phyloP scores from a whole-genome alignment of 2,329 filamentous ascomycete genomes.

The Aspergillus clavatus region DNA sequence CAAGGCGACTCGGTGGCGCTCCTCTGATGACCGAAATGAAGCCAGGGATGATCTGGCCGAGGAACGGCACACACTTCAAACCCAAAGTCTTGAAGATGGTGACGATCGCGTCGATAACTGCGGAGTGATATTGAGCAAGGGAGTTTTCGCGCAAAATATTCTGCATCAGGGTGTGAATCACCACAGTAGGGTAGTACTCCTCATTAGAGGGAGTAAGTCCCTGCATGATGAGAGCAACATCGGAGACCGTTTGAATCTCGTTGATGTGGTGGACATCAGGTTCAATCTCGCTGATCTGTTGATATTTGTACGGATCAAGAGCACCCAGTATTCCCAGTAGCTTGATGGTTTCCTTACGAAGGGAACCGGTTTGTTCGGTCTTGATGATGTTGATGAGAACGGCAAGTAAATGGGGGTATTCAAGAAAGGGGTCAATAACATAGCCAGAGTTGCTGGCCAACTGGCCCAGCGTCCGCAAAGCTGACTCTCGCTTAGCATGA shows the following conservation, averaged over 20 bases:
- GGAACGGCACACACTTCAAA: conserved; percentile 90
- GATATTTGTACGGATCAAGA: conserved; percentile 92
- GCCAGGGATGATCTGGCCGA: conserved; percentile 88
- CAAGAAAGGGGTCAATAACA: conserved; percentile 91
- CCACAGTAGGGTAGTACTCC: conserved; percentile 96
- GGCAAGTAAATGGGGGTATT: conserved; percentile 89
- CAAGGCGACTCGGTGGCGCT: conserved; percentile 70
- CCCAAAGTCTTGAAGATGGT: conserved; percentile 97
- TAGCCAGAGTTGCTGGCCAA: conserved; percentile 95
- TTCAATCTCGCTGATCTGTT: conserved; percentile 81
- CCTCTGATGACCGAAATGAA: conserved; percentile 86
- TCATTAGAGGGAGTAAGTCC: conserved; percentile 94
- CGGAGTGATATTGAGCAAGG: conserved; percentile 82
- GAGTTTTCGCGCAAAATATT: conserved; percentile 84
- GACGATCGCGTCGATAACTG: conserved; percentile 96
- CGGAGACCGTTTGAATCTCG: conserved; percentile 68
- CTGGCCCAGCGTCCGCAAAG: conserved; percentile 83
- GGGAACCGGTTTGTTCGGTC: conserved; percentile 77
- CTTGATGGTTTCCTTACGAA: conserved; percentile 93
- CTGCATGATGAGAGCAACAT: conserved; percentile 97
- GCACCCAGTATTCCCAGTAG: conserved; percentile 93
- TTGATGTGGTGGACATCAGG: conserved; percentile 72
- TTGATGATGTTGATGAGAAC: conserved; percentile 92
- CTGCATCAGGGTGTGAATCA: conserved; percentile 89
- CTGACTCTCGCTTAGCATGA: conserved; percentile 82